Evolutionary conservation across 2,329 filamentous ascomycete genomes (phyloP), one percentile per base, ranked within the genome.

Genomic region (Claviceps spartinae): DNA sequence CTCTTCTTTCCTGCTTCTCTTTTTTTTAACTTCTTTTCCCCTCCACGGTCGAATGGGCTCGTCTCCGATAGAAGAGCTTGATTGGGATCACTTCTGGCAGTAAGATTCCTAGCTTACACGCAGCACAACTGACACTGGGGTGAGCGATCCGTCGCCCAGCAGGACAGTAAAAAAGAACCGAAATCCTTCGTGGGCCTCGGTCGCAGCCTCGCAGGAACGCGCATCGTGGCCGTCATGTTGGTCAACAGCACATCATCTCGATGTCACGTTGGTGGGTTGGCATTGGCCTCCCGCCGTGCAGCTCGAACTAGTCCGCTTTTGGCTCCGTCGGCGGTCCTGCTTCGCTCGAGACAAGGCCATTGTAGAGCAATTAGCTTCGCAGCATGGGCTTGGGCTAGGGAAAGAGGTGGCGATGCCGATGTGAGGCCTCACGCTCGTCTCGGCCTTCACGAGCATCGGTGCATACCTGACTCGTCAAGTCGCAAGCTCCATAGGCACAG

Each of bases 291-390:
- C 24, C 51, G 52, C 36, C 44, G 54, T 30, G 18, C 48, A 22
- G 47, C 51, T 36, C 43, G 42, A 41, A 44, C 34, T 22, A 45
- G 18, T 26, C 51, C 43, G 37, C 47, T 53, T 22, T 18, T 49
- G n/a, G 40, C 18, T 30, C 36, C 41, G 14, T 51, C 48, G 13
- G 41, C 52, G 4, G 54, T 45, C 16, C 44, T 50, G 5, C 26
- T 50, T 45, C 37, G 50, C 50, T 48, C 53, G 13, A 47, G 47
- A 45, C 41, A 56, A 9, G 50, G 55, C 16, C 62, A 63, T 51
- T 54, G 44, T 58, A 72, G 78, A 38, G 60, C 60, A 38, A 76
- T 78, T 54, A 72, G 75, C 54, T 71, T 79, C 54, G 71, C 68
- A 49, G 57, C 69, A 18, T 78, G 75, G 71, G 67, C 70, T 7